Percentiles rank a stretch among this genome's conserved stretches.
phyloP scores from a whole-genome alignment of 371 early-diverging fungal genomes.

The Mortierella sp. region DNA sequence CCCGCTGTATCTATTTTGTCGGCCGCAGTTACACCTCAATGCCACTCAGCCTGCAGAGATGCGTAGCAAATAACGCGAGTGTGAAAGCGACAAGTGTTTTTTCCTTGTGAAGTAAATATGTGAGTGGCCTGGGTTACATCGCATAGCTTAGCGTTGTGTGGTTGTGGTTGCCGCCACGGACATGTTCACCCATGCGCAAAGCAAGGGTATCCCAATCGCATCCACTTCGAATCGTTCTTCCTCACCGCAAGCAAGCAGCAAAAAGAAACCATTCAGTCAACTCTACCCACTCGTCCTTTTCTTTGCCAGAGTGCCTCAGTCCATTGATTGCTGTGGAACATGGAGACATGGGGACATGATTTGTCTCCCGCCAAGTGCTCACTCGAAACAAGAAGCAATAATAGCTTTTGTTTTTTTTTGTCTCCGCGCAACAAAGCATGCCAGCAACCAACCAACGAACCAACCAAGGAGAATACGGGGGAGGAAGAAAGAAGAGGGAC shows the following conservation, averaged over 20 bases:
- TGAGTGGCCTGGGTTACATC: background rate
- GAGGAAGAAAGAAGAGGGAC: background rate
- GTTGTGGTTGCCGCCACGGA: background rate
- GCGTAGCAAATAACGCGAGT: background rate
- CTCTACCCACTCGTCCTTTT: background rate
- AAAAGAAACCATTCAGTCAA: too few species aligned
- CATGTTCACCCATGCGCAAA: too few species aligned
- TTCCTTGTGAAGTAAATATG: background rate
- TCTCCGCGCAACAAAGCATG: background rate
- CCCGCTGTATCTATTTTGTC: background rate
- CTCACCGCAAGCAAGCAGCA: too few species aligned
- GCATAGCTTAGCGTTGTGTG: background rate
- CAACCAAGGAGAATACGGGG: background rate
- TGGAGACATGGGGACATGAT: constrained; percentile 9
- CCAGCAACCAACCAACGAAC: background rate
- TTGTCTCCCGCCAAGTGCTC: constrained; percentile 12
- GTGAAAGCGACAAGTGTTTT: background rate
- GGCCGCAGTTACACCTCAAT: background rate
- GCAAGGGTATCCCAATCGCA: background rate
- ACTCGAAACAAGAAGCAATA: constrained; percentile 16
- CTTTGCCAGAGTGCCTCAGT: background rate
- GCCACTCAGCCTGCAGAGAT: constrained; percentile 1
- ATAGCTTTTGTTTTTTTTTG: background rate
- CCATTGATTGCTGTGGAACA: background rate
- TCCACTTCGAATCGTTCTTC: background rate